These are phyloP conservation scores for Mrakia gelida DNA, from an alignment of 768 basidiomycete genomes.

Conservation along the genomic window DNA sequence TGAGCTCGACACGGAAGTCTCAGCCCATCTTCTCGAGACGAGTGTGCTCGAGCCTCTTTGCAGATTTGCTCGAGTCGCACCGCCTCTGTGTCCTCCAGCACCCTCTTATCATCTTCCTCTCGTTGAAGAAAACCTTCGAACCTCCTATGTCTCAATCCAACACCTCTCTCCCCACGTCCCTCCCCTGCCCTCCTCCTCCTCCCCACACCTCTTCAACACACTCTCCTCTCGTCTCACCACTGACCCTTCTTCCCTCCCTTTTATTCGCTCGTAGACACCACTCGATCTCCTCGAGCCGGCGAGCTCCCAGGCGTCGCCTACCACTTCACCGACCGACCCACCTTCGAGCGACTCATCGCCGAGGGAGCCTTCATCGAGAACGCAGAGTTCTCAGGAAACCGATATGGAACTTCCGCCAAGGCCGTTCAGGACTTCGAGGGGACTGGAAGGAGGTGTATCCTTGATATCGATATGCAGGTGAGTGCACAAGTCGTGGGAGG, in stretches of 20 bases:
- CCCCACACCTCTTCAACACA: neutral
- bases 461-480: slow-evolving; percentile 96
- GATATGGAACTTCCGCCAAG: slow-evolving; percentile 84
- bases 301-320: slow-evolving; percentile 81
- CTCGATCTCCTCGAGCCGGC: slow-evolving; percentile 73
- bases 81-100: no score
- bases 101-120: neutral
- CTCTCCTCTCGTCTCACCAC: neutral
- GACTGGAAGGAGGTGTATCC: slow-evolving; percentile 71
- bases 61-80: no score
- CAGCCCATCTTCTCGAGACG: no score
- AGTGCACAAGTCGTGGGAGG: no score
- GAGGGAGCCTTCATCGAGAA: slow-evolving; percentile 84
- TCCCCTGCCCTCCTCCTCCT: neutral
- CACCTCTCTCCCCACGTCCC: no score
- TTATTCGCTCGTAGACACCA: slow-evolving; percentile 66
- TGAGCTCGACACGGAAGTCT: no score
- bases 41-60: neutral
- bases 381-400: slow-evolving; percentile 86
- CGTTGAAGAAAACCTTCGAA: no score
- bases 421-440: slow-evolving; percentile 58
- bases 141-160: no score
- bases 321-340: slow-evolving; percentile 70
- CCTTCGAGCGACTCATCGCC: slow-evolving; percentile 64
- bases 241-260: neutral